Base-by-base conservation (phyloP, 805 yeast genomes). In the Starmerella apis region DNA sequence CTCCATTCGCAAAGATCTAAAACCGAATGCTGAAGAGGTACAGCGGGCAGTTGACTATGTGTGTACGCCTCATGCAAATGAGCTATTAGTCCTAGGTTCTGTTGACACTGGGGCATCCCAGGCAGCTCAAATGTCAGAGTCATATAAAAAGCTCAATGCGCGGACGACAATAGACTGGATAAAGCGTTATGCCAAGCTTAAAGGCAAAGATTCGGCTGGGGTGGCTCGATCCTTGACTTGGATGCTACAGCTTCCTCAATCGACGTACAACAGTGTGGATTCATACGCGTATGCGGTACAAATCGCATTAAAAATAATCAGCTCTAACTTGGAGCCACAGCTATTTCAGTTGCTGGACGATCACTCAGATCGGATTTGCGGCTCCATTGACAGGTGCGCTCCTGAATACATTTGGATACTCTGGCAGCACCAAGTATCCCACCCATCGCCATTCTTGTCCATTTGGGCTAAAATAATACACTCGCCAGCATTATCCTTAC, bases 21-120 rank as follows among this genome's bases (percentile, higher is more conserved):
- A 22, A 5, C n/a, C 19, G n/a, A 25, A 27, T 11, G 2, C 9
- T n/a, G 5, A 20, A 3, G 32, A 28, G 11, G 18, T 48, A 5
- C 50, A 50, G 22, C 16, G 11, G 11, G 28, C 47, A 13, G 3
- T 52, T 7, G 50, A 51, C 38, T 53, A 53, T 36, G 50, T 41
- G 9, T 43, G 50, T 6, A 16, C n/a, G 7, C 46, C 30, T 4
- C 10, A 22, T 11, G 20, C 35, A 3, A 24, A 11, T 11, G 31
- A 32, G 4, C 39, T 46, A 9, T 20, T 31, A 1, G 38, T 18
- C 3, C 14, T 30, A 18, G 41, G 42, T 2, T 2, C 5, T 13
- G 14, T 43, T 6, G 42, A 46, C n/a, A 10, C 31, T 3, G 24
- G 32, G 11, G 39, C 47, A 3, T 49, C 53, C 1, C 39, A 32